Evolutionary conservation across 306 rosid species (phyloP).

Genomic region (Neltuma alba): DNA sequence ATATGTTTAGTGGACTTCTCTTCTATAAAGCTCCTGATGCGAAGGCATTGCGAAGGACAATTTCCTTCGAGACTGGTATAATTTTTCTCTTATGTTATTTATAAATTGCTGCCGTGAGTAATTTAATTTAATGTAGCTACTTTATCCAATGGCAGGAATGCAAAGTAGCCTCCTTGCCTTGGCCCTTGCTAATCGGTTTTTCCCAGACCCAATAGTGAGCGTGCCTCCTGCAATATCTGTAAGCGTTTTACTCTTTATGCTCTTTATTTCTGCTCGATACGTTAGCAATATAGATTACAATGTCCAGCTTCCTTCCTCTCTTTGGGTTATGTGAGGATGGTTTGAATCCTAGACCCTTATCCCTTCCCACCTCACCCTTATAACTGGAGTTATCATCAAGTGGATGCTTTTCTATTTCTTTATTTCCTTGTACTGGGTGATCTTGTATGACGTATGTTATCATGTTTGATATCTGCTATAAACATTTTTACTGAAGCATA

Average conservation of each 20-base stretch:
- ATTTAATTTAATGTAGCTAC: slow-evolving; percentile 11
- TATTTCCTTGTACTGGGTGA: not conserved
- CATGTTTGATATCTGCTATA: not conserved
- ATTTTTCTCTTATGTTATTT: slow-evolving; percentile 20
- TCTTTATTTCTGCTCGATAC: slow-evolving; percentile 20
- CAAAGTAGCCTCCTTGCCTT: slow-evolving; percentile 98
- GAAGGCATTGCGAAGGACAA: slow-evolving; percentile 83
- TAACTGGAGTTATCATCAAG: not conserved
- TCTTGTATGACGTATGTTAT: not conserved
- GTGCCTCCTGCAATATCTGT: slow-evolving; percentile 97
- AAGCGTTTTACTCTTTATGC: slow-evolving; percentile 42
- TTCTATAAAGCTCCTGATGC: slow-evolving; percentile 62
- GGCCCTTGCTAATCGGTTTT: slow-evolving; percentile 91
- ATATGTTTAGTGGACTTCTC: slow-evolving; percentile 64
- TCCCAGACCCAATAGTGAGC: slow-evolving; percentile 77
- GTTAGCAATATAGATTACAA: not conserved
- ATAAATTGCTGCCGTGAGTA: slow-evolving; percentile 16
- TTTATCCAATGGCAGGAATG: slow-evolving; percentile 69
- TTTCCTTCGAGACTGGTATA: slow-evolving; percentile 90
- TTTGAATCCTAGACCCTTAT: not conserved
- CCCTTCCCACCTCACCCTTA: not conserved
- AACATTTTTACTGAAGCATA: slow-evolving; percentile 21
- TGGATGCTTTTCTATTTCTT: not conserved
- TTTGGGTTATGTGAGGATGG: not conserved
- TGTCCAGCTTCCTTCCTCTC: not conserved